Evolutionary conservation across 2,329 filamentous ascomycete species (phyloP).

Genomic region (Stenocarpella maydis): DNA sequence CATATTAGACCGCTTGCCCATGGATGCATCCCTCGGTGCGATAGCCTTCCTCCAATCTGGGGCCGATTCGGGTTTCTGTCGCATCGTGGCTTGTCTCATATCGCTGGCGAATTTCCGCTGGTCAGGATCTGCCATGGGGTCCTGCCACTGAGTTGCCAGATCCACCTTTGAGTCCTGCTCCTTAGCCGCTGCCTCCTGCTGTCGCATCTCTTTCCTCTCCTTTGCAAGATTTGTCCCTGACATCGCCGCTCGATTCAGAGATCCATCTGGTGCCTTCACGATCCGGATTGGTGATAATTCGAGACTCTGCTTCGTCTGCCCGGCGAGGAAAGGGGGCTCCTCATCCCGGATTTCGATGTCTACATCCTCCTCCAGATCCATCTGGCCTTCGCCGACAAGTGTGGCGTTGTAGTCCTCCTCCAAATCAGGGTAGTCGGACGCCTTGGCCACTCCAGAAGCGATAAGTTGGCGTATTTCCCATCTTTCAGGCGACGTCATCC

Average conservation of each 20-base stretch:
- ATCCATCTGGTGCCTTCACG: constrained; percentile 97
- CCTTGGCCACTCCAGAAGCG: constrained; percentile 91
- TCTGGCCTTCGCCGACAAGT: constrained; percentile 82
- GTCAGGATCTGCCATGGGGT: constrained; percentile 90
- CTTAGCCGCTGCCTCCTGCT: constrained; percentile 84
- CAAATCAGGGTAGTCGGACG: constrained; percentile 91
- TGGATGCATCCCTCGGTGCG: constrained; percentile 78
- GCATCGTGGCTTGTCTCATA: constrained; percentile 71
- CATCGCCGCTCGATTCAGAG: constrained; percentile 95
- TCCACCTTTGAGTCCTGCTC: constrained; percentile 84
- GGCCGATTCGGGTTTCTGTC: constrained; percentile 70
- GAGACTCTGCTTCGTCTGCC: constrained; percentile 95
- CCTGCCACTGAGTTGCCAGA: constrained; percentile 90
- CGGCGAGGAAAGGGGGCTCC: constrained; percentile 93
- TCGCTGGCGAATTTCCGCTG: constrained; percentile 90
- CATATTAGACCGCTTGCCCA: constrained; percentile 88
- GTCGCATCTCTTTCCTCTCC: constrained; percentile 86
- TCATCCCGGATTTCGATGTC: constrained; percentile 97
- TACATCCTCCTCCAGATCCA: constrained; percentile 94
- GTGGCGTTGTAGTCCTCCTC: constrained; percentile 94
- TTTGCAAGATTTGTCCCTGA: constrained; percentile 87
- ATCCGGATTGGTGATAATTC: constrained; percentile 96
- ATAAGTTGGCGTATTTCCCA: constrained; percentile 99
- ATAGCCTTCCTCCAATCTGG: constrained; percentile 94
- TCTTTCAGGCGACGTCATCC: constrained; percentile 94